Base-by-base conservation (phyloP, 2,329 filamentous ascomycete species). In the Colletotrichum incanum region DNA sequence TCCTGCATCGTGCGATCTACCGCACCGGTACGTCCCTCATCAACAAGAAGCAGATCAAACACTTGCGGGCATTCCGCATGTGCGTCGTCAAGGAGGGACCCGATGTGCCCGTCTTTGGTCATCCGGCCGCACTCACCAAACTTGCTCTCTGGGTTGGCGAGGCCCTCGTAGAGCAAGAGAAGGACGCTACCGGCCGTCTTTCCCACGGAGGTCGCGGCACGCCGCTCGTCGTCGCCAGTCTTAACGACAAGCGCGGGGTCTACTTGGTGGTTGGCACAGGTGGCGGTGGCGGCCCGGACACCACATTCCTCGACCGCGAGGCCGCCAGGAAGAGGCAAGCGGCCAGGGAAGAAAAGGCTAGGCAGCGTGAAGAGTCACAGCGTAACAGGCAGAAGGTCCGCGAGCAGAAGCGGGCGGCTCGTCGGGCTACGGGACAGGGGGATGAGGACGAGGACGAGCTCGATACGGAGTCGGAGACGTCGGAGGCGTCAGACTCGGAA, bases 261-360 rank as follows among this genome's bases (percentile, higher is more conserved):
- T 99, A 98, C 79, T 89, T 98, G 1, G 94, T 99, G 4, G 96
- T 99, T 1, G 96, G 96, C 41, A 95, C 96, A 0, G 96, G 95
- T 1, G 94, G 95, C 5, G 95, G 95, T 2, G 94, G 94, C 5
- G 93, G 93, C 1, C 93, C 93, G 0, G 91, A 93, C 76, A 89
- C 90, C 47, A 89, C 90, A 1, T 89, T 94, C 76, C 86, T 92
- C 39, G 91, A 94, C 76, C 88, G 90, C 28, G 91, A 92, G 72
- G 90, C 87, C 67, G 90, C 86, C 74, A 92, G 88, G 78, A 91
- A 90, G 75, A 89, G 88, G 65, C 86, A 88, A 58, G 88, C 88
- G 41, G 92, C 90, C 73, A 90, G 87, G 73, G 90, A 92, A 76
- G 87, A 86, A 6, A 94, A 91, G 77, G 85, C 87, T 1, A 91